Percentiles rank a stretch among this genome's conserved stretches.
phyloP scores from a whole-genome alignment of 169 alveolate species.

The Miamiensis avidus region DNA sequence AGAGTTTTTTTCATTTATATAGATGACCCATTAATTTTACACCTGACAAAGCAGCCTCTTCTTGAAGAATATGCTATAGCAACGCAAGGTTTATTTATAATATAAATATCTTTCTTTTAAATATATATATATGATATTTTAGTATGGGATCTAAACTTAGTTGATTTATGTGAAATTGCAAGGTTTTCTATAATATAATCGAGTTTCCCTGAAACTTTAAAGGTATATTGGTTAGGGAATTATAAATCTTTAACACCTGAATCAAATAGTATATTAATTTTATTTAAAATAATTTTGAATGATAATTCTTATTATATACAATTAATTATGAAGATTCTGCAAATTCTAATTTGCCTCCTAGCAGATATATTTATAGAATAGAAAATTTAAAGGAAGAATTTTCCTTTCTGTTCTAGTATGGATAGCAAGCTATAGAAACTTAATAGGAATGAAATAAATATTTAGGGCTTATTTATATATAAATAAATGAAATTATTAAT shows the following conservation, averaged over 20 bases:
- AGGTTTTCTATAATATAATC: slow-evolving; percentile 90
- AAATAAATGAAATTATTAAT: too few species aligned
- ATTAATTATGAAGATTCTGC: background rate
- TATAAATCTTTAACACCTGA: background rate
- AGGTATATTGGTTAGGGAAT: slow-evolving; percentile 67
- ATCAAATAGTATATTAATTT: slow-evolving; percentile 16
- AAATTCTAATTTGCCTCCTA: slow-evolving; percentile 26
- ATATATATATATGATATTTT: slow-evolving; percentile 53
- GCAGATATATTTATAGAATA: slow-evolving; percentile 43
- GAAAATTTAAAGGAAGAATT: slow-evolving; percentile 38
- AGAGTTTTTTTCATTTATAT: too few species aligned
- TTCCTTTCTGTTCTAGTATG: slow-evolving; percentile 2
- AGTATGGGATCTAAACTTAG: slow-evolving; percentile 86
- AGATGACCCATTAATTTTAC: slow-evolving; percentile 95
- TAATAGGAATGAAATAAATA: too few species aligned
- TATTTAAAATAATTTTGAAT: background rate
- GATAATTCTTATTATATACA: too few species aligned
- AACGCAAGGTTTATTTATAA: slow-evolving; percentile 52
- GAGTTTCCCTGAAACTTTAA: slow-evolving; percentile 50
- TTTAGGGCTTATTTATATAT: too few species aligned
- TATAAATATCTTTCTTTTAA: background rate
- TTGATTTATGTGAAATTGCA: slow-evolving; percentile 92
- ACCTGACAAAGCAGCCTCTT: slow-evolving; percentile 91
- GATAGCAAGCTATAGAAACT: background rate
- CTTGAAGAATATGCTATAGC: slow-evolving; percentile 93